Percentiles rank a stretch among this genome's conserved stretches.
phyloP scores from a whole-genome alignment of 2,329 filamentous ascomycete genomes.

The Blastomyces percursus region DNA sequence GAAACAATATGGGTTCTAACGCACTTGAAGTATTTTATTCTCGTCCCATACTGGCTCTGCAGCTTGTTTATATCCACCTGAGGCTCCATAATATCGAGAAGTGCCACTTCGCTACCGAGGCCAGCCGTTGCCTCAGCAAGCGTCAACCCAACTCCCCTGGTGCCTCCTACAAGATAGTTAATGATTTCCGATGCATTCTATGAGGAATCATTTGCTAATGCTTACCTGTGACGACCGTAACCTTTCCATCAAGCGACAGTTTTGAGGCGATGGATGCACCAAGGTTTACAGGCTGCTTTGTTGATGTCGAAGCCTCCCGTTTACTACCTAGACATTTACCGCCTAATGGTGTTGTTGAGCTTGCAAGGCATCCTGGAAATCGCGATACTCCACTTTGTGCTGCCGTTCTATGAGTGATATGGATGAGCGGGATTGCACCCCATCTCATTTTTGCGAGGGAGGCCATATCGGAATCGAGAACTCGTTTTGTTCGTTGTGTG shows the following conservation, averaged over 20 bases:
- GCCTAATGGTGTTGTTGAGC: not conserved
- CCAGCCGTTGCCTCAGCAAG: slow-evolving; percentile 1
- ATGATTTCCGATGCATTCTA: not conserved
- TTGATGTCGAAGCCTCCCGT: not conserved
- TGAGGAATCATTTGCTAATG: not conserved
- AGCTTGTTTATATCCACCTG: slow-evolving; percentile 5
- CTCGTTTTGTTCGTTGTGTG: not conserved
- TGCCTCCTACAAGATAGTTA: not conserved
- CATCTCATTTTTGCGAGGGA: not conserved
- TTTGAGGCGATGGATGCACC: not conserved
- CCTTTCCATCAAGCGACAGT: slow-evolving; percentile 2
- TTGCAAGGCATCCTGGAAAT: not conserved
- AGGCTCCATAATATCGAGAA: slow-evolving; percentile 4
- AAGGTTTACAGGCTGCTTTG: not conserved
- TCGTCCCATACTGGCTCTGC: not conserved
- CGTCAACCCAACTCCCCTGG: slow-evolving; percentile 3
- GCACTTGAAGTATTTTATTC: slow-evolving; percentile 1
- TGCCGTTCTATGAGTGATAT: not conserved
- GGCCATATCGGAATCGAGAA: not conserved
- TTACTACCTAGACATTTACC: not conserved
- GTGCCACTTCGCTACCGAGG: slow-evolving; percentile 1
- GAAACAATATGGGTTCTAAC: not conserved
- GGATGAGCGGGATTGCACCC: not conserved
- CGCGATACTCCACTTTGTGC: not conserved
- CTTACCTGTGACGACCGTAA: not conserved